These are phyloP conservation scores for Gymnopilus dilepis DNA, from an alignment of 768 basidiomycete species.

Conservation along the genomic window DNA sequence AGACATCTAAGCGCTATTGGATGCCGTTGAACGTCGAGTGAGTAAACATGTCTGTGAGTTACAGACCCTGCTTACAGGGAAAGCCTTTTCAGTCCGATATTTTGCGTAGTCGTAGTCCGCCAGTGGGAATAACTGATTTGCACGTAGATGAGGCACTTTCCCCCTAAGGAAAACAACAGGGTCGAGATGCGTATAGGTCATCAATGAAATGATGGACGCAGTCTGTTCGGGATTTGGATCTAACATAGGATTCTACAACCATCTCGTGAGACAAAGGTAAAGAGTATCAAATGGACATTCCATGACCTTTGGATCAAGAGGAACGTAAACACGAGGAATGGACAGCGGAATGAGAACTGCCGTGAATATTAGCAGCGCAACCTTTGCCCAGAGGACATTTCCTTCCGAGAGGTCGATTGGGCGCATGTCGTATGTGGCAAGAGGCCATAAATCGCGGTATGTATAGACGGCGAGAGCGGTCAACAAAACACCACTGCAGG, in stretches of 20 bases:
- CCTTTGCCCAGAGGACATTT: conserved; percentile 51
- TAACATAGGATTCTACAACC: conserved; percentile 34
- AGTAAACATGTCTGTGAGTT: conserved; percentile 28
- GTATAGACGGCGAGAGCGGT: conserved; percentile 46
- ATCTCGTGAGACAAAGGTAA: not conserved
- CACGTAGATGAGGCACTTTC: conserved; percentile 45
- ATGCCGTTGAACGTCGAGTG: conserved; percentile 9
- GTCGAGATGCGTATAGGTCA: conserved; percentile 59
- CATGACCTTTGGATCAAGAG: conserved; percentile 50
- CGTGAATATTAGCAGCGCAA: conserved; percentile 46
- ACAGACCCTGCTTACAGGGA: conserved; percentile 19
- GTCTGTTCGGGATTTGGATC: conserved; percentile 52
- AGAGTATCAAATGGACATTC: not conserved
- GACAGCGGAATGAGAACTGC: conserved; percentile 55
- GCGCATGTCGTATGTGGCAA: conserved; percentile 49
- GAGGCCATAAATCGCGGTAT: conserved; percentile 61
- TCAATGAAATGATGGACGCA: conserved; percentile 45
- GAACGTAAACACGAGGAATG: conserved; percentile 56
- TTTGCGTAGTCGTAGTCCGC: conserved; percentile 55
- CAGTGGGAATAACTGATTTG: conserved; percentile 61
- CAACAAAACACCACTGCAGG: no score
- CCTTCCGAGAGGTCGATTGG: conserved; percentile 53
- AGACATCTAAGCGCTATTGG: conserved; percentile 41
- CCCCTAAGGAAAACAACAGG: conserved; percentile 48
- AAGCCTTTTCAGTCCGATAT: conserved; percentile 26